Evolutionary conservation across 345 rosid species (phyloP).

Genomic region (Salix suchowensis): DNA sequence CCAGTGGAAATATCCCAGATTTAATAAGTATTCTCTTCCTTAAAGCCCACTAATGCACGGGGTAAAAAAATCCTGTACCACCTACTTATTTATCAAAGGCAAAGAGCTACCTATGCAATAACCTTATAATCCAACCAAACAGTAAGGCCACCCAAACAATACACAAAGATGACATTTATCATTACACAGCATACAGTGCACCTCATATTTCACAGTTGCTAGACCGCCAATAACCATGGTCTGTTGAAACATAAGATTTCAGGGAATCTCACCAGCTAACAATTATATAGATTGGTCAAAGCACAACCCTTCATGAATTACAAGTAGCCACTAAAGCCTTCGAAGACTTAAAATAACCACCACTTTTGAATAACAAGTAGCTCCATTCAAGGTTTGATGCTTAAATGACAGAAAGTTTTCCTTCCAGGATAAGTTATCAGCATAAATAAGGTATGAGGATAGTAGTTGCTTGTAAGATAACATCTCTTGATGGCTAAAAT

Average conservation of each 20-base stretch:
- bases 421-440: not conserved
- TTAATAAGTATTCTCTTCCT: not conserved
- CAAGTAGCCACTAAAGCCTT: not conserved
- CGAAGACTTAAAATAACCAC: not conserved
- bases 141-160: not conserved
- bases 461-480: not conserved
- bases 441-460: not conserved
- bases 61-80: not conserved
- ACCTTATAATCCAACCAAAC: not conserved
- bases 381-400: not conserved
- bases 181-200: no score
- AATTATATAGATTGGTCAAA: not conserved
- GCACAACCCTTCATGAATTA: not conserved
- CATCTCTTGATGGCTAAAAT: not conserved
- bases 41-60: not conserved
- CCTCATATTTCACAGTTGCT: not conserved
- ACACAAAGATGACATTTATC: not conserved
- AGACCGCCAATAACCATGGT: not conserved
- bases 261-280: not conserved
- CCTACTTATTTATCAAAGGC: not conserved
- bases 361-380: not conserved
- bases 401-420: not conserved
- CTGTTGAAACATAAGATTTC: not conserved
- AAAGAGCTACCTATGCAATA: not conserved
- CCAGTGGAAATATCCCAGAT: not conserved